Percentiles rank a stretch among this genome's conserved stretches.
phyloP scores from a whole-genome alignment of 108 stramenopile species.

The Epithemia pelagica region DNA sequence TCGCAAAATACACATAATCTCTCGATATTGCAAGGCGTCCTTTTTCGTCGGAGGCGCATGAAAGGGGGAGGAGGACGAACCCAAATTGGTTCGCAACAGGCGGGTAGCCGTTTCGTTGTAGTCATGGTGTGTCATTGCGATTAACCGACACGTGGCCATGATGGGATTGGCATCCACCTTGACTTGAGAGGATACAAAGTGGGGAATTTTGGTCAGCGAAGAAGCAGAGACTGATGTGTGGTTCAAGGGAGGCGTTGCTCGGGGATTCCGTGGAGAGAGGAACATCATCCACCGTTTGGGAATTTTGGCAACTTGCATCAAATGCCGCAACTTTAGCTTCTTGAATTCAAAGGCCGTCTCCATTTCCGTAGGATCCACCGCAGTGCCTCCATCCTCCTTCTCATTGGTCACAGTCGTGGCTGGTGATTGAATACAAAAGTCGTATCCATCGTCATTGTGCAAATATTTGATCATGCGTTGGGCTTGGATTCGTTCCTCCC shows the following conservation, averaged over 20 bases:
- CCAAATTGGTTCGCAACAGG: conserved; percentile 36
- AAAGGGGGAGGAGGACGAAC: conserved; percentile 15
- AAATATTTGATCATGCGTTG: conserved; percentile 53
- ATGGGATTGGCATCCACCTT: conserved; percentile 37
- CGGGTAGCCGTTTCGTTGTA: conserved; percentile 47
- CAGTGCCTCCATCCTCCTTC: not conserved
- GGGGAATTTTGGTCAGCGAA: conserved; percentile 8
- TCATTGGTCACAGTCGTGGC: not conserved
- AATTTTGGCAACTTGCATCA: conserved; percentile 52
- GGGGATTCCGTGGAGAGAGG: conserved; percentile 27
- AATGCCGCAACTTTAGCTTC: conserved; percentile 53
- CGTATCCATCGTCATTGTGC: conserved; percentile 73
- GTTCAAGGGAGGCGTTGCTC: not conserved
- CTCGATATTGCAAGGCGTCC: conserved; percentile 53
- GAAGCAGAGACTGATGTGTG: not conserved
- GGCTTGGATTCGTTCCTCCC: conserved; percentile 20
- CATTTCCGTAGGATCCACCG: conserved; percentile 2
- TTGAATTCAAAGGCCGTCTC: conserved; percentile 41
- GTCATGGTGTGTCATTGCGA: conserved; percentile 53
- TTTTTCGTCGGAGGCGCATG: conserved; percentile 25
- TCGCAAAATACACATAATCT: conserved; percentile 53
- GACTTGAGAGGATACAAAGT: conserved; percentile 7
- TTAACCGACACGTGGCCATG: conserved; percentile 64
- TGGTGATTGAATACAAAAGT: conserved; percentile 32
- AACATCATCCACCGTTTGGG: conserved; percentile 46